Percentiles rank a stretch among this genome's conserved stretches.
These are phyloP conservation scores for Stephania cephalantha DNA, from an alignment of 164 flowering plant species.

Conservation along the genomic window DNA sequence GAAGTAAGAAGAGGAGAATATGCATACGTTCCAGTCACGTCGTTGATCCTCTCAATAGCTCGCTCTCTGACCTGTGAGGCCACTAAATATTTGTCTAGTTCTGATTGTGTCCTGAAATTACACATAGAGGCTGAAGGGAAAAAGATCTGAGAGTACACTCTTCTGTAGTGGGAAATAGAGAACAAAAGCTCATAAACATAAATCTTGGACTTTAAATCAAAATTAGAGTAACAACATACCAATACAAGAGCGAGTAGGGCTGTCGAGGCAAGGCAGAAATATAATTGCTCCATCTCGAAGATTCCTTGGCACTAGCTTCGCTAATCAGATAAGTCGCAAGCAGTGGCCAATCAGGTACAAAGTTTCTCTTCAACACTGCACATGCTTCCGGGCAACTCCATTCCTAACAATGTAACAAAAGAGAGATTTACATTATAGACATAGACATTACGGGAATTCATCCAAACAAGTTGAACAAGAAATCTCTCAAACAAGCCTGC, in stretches of 20 bases:
- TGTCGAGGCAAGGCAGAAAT: slow-evolving; percentile 90
- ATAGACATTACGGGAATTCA: no score
- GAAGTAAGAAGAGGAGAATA: slow-evolving; percentile 8
- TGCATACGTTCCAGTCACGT: slow-evolving; percentile 89
- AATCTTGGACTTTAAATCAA: neutral
- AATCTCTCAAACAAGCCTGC: neutral
- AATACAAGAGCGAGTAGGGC: slow-evolving; percentile 90
- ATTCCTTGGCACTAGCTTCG: slow-evolving; percentile 65
- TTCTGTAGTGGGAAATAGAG: slow-evolving; percentile 14
- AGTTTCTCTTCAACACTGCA: slow-evolving; percentile 49
- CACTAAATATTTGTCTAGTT: slow-evolving; percentile 78
- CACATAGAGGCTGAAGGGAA: slow-evolving; percentile 50
- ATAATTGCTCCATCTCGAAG: slow-evolving; percentile 87
- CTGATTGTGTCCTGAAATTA: slow-evolving; percentile 85
- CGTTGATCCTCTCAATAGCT: slow-evolving; percentile 81
- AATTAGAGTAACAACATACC: slow-evolving; percentile 36
- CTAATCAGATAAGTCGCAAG: slow-evolving; percentile 89
- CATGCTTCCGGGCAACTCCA: slow-evolving; percentile 90
- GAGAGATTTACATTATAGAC: no score
- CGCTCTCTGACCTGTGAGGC: slow-evolving; percentile 87
- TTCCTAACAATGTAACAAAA: slow-evolving; percentile 37
- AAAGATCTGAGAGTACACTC: slow-evolving; percentile 46
- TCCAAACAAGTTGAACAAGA: neutral
- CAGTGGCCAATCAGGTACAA: slow-evolving; percentile 95
- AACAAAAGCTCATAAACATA: neutral